Evolutionary conservation across 2,329 filamentous ascomycete genomes (phyloP).

Genomic region (Venturia pyrina): DNA sequence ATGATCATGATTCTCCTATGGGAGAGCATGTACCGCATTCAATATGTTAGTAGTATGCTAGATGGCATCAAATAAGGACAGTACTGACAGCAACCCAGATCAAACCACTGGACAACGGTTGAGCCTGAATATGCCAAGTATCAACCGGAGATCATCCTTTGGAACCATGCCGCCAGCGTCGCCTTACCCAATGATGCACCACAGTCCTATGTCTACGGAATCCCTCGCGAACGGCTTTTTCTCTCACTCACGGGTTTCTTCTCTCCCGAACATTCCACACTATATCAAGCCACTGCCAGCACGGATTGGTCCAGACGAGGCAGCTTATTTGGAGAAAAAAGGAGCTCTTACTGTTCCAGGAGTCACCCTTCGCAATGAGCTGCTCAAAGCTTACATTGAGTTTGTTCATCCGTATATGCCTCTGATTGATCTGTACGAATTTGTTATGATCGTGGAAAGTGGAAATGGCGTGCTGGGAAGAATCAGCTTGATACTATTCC

Average conservation of each 20-base stretch:
- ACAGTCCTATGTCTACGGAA: conserved; percentile 23
- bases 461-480: conserved; percentile 60
- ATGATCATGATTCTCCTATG: conserved; percentile 37
- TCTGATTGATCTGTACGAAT: conserved; percentile 58
- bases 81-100: conserved; percentile 26
- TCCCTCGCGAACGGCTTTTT: not conserved
- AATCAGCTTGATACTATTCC: conserved; percentile 79
- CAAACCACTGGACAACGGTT: conserved; percentile 34
- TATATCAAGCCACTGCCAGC: conserved; percentile 74
- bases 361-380: conserved; percentile 61
- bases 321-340: conserved; percentile 73
- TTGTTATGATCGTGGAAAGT: conserved; percentile 50
- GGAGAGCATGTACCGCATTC: conserved; percentile 54
- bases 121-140: conserved; percentile 29
- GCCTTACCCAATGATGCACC: conserved; percentile 25
- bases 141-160: conserved; percentile 36
- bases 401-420: conserved; percentile 95
- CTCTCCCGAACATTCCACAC: conserved; percentile 29
- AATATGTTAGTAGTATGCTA: conserved; percentile 44
- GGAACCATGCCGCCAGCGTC: conserved; percentile 18
- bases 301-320: conserved; percentile 70
- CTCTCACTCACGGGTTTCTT: not conserved
- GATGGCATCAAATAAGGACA: not conserved
- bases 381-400: conserved; percentile 74
- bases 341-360: conserved; percentile 72